Evolutionary conservation across 768 basidiomycete species (phyloP), one percentile per base, ranked within the genome.

Genomic region (Tremella yokohamensis): DNA sequence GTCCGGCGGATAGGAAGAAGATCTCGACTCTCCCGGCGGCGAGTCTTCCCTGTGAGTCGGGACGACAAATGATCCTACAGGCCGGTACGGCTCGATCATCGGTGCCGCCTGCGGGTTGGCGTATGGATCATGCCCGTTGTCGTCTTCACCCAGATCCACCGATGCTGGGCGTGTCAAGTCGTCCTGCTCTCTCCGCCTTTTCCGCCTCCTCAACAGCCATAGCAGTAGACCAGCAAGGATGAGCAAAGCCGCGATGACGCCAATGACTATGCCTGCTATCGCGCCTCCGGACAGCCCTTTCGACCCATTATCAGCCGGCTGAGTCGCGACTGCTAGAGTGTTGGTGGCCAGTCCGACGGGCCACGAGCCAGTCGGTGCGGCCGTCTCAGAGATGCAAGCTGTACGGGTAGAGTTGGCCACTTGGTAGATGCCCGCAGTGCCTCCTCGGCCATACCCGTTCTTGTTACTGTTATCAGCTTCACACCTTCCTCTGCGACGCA

Each of bases 201-300:
- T 61, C 20, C 63, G 56, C 22, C 66, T 40, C 11, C 63, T 54
- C 11, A 65, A 55, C 8, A 67, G 52, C 40, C 62, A 69, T 26
- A 52, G 63, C 6, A 68, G 26, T 2, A 56, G n/a, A 12, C 52
- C 3, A 0, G 40, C 65, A 11, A 63, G 19, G 3, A 68, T 40
- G 15, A 55, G 65, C 1, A 67, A 25, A 15, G 42, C 20, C 12
- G 50, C 65, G 3, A 69, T 18, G 9, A 60, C 56, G 3, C 70
- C 70, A n/a, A 72, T 56, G 15, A 65, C 68, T 2, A 69, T 54
- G 4, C 70, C 70, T 2, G 70, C 70, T 13, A 72, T 72, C 2
- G 61, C 65, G 8, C 68, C 68, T 16, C 60, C 64, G 16, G 29
- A 19, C 4, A 56, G 19, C 0, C 58, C 57, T 18, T 8, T 15